phyloP scores from a whole-genome alignment of 305 asterid genomes.

The Fraxinus baroniana region DNA sequence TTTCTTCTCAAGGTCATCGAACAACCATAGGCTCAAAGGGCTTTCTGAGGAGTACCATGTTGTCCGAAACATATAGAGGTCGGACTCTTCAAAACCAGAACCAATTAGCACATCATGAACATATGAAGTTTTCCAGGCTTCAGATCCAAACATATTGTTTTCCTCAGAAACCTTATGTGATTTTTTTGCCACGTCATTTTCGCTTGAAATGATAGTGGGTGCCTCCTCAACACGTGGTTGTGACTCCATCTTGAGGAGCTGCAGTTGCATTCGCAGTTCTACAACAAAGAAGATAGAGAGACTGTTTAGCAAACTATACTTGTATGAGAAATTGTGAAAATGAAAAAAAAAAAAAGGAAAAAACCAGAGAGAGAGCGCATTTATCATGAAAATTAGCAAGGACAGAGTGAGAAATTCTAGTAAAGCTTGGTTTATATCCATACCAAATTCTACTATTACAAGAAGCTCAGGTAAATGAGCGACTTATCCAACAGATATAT shows the following conservation, averaged over 20 bases:
- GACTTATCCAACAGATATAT: not conserved
- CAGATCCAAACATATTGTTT: slow-evolving; percentile 23
- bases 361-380: not conserved
- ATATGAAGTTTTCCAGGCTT: slow-evolving; percentile 60
- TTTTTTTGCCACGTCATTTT: slow-evolving; percentile 37
- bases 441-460: not conserved
- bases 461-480: not conserved
- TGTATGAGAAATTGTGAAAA: not conserved
- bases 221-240: slow-evolving; percentile 45
- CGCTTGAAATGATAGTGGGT: slow-evolving; percentile 32
- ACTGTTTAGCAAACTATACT: not conserved
- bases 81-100: slow-evolving; percentile 60
- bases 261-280: slow-evolving; percentile 79
- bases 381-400: not conserved
- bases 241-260: slow-evolving; percentile 85
- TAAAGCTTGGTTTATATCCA: not conserved
- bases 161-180: slow-evolving; percentile 37
- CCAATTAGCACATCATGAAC: slow-evolving; percentile 45
- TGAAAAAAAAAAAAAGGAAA: not conserved
- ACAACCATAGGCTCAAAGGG: slow-evolving; percentile 56
- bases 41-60: slow-evolving; percentile 56
- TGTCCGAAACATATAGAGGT: slow-evolving; percentile 32
- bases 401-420: not conserved
- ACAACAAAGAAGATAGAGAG: slow-evolving; percentile 4
- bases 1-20: slow-evolving; percentile 67